phyloP scores from a whole-genome alignment of 1,284 basidiomycete species.

The Thelephora terrestris region DNA sequence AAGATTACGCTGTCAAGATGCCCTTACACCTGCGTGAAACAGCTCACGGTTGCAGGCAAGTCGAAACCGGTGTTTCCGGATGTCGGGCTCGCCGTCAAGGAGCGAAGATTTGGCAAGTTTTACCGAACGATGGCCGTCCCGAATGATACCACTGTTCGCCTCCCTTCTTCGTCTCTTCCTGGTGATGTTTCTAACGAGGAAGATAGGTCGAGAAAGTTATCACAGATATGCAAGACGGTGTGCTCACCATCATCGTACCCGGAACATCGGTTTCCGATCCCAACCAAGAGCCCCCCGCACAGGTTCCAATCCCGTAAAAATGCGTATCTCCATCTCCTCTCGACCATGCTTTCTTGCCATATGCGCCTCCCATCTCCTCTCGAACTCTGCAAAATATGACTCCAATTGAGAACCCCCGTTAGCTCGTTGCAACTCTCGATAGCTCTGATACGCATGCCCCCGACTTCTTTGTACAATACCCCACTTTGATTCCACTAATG shows the following conservation, averaged over 20 bases:
- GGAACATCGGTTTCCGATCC: constrained; percentile 11
- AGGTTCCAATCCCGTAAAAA: too few relatives aligned
- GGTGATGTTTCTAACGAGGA: constrained; percentile 7
- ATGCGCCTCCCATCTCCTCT: too few relatives aligned
- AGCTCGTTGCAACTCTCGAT: too few relatives aligned
- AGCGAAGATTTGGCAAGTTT: constrained; percentile 45
- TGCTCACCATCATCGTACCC: constrained; percentile 21
- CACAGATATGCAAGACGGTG: constrained; percentile 20
- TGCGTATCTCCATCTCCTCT: too few relatives aligned
- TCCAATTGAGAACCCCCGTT: too few relatives aligned
- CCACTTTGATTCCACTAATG: too few relatives aligned
- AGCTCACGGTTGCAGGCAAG: constrained; percentile 41
- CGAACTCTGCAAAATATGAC: too few relatives aligned
- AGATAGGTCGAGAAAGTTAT: constrained; percentile 17
- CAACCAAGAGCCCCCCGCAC: constrained; percentile 8
- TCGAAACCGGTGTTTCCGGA: constrained; percentile 26
- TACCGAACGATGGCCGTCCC: constrained; percentile 47
- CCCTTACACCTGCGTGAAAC: constrained; percentile 42
- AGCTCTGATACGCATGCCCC: too few relatives aligned
- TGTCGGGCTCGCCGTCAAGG: constrained; percentile 25
- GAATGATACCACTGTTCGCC: constrained; percentile 40
- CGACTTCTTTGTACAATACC: too few relatives aligned
- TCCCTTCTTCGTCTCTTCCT: constrained; percentile 5
- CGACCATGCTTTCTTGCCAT: too few relatives aligned
- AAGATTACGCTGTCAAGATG: constrained; percentile 43